Evolutionary conservation across 2,329 filamentous ascomycete species (phyloP).

Genomic region (Eutypella sp.): DNA sequence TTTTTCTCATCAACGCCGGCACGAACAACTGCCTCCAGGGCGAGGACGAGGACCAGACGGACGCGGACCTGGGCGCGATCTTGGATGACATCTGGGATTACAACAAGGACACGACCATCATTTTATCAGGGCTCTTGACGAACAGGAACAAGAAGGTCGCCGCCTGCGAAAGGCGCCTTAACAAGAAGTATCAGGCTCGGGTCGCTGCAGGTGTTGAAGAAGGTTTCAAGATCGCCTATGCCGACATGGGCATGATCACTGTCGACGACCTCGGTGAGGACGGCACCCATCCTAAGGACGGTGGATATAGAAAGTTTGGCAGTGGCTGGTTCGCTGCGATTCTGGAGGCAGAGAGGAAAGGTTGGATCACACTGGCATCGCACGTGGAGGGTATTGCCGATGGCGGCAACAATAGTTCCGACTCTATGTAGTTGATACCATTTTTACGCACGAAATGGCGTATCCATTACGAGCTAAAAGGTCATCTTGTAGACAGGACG

Average conservation of each 20-base stretch:
- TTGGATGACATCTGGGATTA: neutral
- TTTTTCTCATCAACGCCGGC: neutral
- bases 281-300: slow-evolving; percentile 33
- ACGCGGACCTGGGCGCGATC: neutral
- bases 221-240: slow-evolving; percentile 27
- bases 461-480: no score
- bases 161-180: slow-evolving; percentile 37
- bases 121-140: neutral
- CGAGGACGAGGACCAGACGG: neutral
- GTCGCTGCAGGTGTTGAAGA: slow-evolving; percentile 35
- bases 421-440: neutral
- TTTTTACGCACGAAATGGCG: no score
- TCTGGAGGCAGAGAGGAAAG: slow-evolving; percentile 19
- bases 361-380: slow-evolving; percentile 10
- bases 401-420: neutral
- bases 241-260: slow-evolving; percentile 31
- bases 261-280: slow-evolving; percentile 30
- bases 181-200: slow-evolving; percentile 68
- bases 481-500: no score
- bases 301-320: slow-evolving; percentile 38
- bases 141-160: neutral
- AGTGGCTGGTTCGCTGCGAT: slow-evolving; percentile 29
- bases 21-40: neutral
- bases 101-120: neutral
- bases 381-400: neutral